Percentiles rank a stretch among this genome's conserved stretches.
Conservation (phyloP, 2,329 filamentous ascomycete genomes). For the Trichoderma simmonsii region DNA sequence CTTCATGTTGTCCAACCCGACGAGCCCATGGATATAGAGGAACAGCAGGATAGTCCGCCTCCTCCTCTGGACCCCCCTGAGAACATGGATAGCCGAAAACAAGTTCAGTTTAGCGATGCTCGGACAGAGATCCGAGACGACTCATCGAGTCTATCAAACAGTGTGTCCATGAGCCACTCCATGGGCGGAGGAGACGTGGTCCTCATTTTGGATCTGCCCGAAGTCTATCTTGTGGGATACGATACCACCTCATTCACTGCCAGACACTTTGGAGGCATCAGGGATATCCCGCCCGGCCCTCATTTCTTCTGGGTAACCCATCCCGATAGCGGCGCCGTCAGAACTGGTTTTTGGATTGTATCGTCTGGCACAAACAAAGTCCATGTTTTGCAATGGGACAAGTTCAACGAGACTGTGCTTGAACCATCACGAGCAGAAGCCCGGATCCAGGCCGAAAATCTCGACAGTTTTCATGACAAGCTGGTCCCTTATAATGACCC, state of each 20-base stretch:
- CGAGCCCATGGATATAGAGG: slow-evolving; percentile 2
- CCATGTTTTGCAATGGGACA: slow-evolving; percentile 54
- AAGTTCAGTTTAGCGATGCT: slow-evolving; percentile 1
- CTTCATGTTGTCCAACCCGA: slow-evolving; percentile 38
- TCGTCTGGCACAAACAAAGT: slow-evolving; percentile 35
- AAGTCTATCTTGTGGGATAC: slow-evolving; percentile 51
- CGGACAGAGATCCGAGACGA: slow-evolving; percentile 9
- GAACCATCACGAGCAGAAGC: slow-evolving; percentile 47
- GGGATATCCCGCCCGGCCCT: slow-evolving; percentile 51
- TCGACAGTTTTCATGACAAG: slow-evolving; percentile 38
- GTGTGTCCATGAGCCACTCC: slow-evolving; percentile 25
- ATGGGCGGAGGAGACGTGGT: slow-evolving; percentile 49
- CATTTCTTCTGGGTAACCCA: slow-evolving; percentile 61
- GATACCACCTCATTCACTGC: slow-evolving; percentile 50
- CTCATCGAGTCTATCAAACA: neutral
- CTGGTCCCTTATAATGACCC: slow-evolving; percentile 47
- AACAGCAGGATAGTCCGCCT: slow-evolving; percentile 27
- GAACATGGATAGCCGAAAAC: neutral
- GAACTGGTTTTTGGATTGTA: slow-evolving; percentile 58
- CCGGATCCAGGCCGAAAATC: slow-evolving; percentile 41
- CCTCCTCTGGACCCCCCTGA: slow-evolving; percentile 32
- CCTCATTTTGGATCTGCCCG: slow-evolving; percentile 50
- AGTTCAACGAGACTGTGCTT: slow-evolving; percentile 51
- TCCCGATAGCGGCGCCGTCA: slow-evolving; percentile 44
- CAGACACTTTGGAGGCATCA: slow-evolving; percentile 50